Base-by-base conservation (phyloP, 352 stramenopile genomes). In the Globisporangium megalacanthum region DNA sequence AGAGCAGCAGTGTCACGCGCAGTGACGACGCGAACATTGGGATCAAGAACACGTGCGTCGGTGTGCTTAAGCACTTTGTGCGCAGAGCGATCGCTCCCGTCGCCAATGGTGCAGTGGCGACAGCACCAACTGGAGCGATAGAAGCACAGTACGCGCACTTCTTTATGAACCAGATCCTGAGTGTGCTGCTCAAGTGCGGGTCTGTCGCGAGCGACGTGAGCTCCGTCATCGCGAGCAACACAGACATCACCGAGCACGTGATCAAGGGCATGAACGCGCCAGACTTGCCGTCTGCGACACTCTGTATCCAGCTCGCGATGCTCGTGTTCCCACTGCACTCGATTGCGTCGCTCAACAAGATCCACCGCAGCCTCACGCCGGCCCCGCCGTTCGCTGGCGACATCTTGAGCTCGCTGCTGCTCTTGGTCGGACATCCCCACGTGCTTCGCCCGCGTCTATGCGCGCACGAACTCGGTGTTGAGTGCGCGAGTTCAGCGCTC, bases 241-340 rank as follows among this genome's bases (percentile, higher is more conserved):
- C 64, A 0, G 74, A 80, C 14, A 72, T 95, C 5, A 77, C 77
- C 0, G 58, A 62, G n/a, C 73, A 86, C 20, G 72, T 93, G 58
- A 72, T 93, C 8, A 62, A 62, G 29, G 83, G 76, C 36, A 86
- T 95, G 55, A 66, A 75, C 20, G 79, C 81, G 0, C 42, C 70
- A 0, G 83, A 92, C 49, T 54, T 92, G 20, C 65, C 85, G 50
- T 82, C 77, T 9, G 78, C 77, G 8, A 91, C 76, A 8, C 73
- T 93, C 35, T 92, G 78, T 56, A 86, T 93, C 60, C 81, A 82
- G n/a, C 66, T 95, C 31, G 83, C 78, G 1, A 93, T 92, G 85
- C 64, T 95, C 9, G 68, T 92, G 37, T 89, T 95, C 59, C 85
- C 85, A 0, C 61, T 89, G 8, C 78, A 89, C 57, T 93, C 85